Evolutionary conservation across 108 stramenopile genomes (phyloP), one percentile per base, ranked within the genome.

Genomic region (Nitzschia inconspicua): DNA sequence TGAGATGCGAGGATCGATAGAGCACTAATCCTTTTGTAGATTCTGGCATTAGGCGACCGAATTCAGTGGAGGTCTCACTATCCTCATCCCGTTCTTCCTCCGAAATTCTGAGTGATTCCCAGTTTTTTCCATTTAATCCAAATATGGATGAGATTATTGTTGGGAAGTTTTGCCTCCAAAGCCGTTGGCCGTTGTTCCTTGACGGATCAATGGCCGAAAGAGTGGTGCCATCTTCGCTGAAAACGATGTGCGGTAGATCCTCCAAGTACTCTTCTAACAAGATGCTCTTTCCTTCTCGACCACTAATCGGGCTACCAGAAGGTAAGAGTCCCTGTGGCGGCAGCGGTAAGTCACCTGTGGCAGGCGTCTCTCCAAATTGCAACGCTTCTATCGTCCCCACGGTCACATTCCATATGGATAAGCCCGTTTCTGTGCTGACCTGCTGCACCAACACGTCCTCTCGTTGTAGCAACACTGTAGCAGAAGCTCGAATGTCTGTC

Each of bases 361-460:
- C 68, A 27, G 52, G 60, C 44, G 42, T 59, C 10, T 60, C 64
- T 31, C 65, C 77, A 69, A 88, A 88, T 47, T 83, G 85, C 44
- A 90, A 57, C 8, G 86, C 83, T 42, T 79, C 73, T 32, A 85
- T 80, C 13, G 49, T 66, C 25, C 86, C 86, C 29, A 86, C 32
- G 9, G 86, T 78, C 5, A 90, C 78, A 58, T 93, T 93, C 92
- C 92, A 93, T 25, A 76, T 68, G 48, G 80, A 70, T 29, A 53
- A 42, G 18, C 92, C 92, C 16, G 73, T 79, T 14, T 70, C 72
- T 0, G 80, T 65, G 49, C 83, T 81, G 7, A 90, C 57, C 30
- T 89, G 83, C 24, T 82, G 68, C 10, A 90, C 80, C 8, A 70
- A 30, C 20, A 83, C 83, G 60, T 93, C 92, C 56, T 86, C 80